phyloP scores from a whole-genome alignment of 2,329 filamentous ascomycete genomes.

The Xylariaceae sp. region DNA sequence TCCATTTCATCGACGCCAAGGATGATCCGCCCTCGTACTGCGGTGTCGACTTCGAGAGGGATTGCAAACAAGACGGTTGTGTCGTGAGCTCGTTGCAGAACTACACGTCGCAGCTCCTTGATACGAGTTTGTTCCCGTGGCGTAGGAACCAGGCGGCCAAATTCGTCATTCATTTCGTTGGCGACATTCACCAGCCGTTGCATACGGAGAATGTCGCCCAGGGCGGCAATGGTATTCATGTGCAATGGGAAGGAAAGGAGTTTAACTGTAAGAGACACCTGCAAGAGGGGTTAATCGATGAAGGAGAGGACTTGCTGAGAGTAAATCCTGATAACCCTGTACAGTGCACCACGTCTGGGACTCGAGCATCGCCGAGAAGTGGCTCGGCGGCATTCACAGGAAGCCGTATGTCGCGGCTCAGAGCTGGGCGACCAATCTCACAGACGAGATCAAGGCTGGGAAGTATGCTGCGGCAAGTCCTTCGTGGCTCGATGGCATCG shows the following conservation, averaged over 20 bases:
- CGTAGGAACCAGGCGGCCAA: constrained; percentile 60
- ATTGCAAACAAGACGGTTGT: constrained; percentile 62
- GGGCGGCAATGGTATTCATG: constrained; percentile 68
- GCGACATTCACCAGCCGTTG: constrained; percentile 68
- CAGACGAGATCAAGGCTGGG: constrained; percentile 52
- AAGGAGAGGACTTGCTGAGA: not conserved
- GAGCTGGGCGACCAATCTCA: constrained; percentile 57
- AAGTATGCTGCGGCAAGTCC: constrained; percentile 50
- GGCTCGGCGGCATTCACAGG: constrained; percentile 54
- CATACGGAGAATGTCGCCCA: constrained; percentile 62
- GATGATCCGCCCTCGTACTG: constrained; percentile 59
- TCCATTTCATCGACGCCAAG: constrained; percentile 69
- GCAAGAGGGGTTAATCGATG: not conserved
- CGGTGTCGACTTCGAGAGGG: constrained; percentile 57
- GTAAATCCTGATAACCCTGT: constrained; percentile 3
- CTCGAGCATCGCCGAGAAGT: constrained; percentile 63
- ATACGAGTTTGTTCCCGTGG: constrained; percentile 42
- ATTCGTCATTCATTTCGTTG: constrained; percentile 67
- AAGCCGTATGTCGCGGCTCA: constrained; percentile 49
- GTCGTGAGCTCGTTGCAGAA: constrained; percentile 60
- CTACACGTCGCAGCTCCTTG: constrained; percentile 56
- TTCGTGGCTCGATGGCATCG: constrained; percentile 56
- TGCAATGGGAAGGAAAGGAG: constrained; percentile 55
- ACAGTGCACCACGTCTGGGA: constrained; percentile 70
- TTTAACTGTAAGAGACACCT: constrained; percentile 46